phyloP scores from a whole-genome alignment of 345 rosid species.

The Rhizophora apiculata region DNA sequence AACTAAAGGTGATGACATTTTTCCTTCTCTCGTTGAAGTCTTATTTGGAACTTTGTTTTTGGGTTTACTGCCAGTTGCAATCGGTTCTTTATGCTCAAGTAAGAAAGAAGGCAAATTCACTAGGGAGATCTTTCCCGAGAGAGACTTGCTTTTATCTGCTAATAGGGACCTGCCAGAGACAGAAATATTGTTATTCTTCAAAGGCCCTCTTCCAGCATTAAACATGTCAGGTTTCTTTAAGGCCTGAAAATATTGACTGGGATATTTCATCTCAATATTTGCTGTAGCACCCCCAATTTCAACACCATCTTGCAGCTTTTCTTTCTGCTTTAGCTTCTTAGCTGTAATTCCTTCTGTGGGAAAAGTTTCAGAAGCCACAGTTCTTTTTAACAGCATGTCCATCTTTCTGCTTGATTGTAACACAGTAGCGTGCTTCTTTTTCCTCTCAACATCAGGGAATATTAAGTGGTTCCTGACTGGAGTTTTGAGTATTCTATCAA shows the following conservation, averaged over 20 bases:
- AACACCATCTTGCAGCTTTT: constrained; percentile 25
- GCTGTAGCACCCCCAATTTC: constrained; percentile 21
- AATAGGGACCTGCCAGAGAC: constrained; percentile 12
- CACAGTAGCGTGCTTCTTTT: constrained; percentile 20
- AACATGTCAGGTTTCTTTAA: constrained; percentile 35
- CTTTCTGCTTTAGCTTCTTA: constrained; percentile 23
- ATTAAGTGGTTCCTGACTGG: constrained; percentile 68
- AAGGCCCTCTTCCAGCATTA: constrained; percentile 30
- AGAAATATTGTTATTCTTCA: constrained; percentile 36
- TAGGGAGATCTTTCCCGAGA: constrained; percentile 41
- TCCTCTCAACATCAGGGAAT: constrained; percentile 55
- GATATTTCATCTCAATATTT: constrained; percentile 33
- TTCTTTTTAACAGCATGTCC: constrained; percentile 14
- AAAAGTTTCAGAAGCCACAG: constrained; percentile 13
- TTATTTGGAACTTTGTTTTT: constrained; percentile 15
- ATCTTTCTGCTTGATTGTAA: constrained; percentile 5
- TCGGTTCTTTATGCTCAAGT: constrained; percentile 7
- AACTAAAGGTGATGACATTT: constrained; percentile 5
- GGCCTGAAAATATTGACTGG: constrained; percentile 24
- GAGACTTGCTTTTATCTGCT: constrained; percentile 26
- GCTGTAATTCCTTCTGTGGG: constrained; percentile 13
- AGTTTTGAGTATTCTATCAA: constrained; percentile 58
- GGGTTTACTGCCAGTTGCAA: constrained; percentile 5
- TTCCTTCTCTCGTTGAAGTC: constrained; percentile 11
- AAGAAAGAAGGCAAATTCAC: constrained; percentile 10